Evolutionary conservation across 139 green algal species (phyloP), one percentile per base, ranked within the genome.

Genomic region (Chlamydomonas incerta): DNA sequence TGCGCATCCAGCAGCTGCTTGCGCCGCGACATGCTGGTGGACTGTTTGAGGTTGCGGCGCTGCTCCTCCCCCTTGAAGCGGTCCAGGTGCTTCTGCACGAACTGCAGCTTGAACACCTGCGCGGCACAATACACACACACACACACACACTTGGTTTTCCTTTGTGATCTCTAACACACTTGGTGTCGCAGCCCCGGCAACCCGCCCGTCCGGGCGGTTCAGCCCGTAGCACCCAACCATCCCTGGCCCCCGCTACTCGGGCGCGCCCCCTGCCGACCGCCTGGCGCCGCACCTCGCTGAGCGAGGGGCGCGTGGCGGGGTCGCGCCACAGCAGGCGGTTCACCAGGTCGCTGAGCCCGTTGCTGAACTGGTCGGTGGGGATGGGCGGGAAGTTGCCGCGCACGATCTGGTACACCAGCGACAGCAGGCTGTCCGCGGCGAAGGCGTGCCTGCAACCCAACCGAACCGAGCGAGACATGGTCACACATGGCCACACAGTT

Each of bases 381-480:
- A 95, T 91, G 66, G 90, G 90, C 11, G 90, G 89, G 66, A 91
- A 93, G 74, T 89, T 92, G 67, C 93, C 93, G 3, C 87, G 82
- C 35, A 95, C 89, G 55, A 95, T 95, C 82, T 94, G 91, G 74
- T 93, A 95, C 66, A 95, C 89, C 55, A 95, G 82, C 4, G 89
- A 92, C 47, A 94, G 87, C 33, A 95, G 74, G 82, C 89, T 93
- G 85, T 95, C 90, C 1, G 93, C 93, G 31, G 91, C 90, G 86
- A 95, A 95, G 28, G 93, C 91, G 81, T 95, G 91, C 89, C 89
- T 95, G 85, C 47, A n/a, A n/a, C n/a, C n/a, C n/a, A n/a, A n/a
- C n/a, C n/a, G n/a, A n/a, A n/a, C n/a, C n/a, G n/a, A 62, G 35
- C 6, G n/a, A 23, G n/a, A n/a, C n/a, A n/a, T n/a, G n/a, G n/a